These are phyloP conservation scores for Boletus fagicola DNA, from an alignment of 768 basidiomycete genomes.

Conservation along the genomic window DNA sequence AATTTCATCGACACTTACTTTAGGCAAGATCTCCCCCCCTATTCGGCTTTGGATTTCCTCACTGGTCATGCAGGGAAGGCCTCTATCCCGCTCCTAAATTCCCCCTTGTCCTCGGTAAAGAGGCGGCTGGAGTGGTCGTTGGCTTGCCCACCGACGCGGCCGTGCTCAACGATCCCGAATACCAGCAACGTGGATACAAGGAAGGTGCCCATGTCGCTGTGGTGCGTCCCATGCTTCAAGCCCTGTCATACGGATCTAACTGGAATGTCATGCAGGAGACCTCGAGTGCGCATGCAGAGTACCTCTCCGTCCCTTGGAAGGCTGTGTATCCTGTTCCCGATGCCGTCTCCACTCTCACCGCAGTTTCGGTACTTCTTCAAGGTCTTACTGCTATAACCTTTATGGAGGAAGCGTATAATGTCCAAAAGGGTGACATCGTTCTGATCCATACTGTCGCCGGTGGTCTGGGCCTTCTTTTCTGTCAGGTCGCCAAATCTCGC, in stretches of 20 bases:
- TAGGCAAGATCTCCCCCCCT: constrained; percentile 43
- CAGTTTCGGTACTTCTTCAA: constrained; percentile 68
- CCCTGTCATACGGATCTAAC: neutral
- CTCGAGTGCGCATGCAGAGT: constrained; percentile 64
- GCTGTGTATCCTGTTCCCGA: constrained; percentile 64
- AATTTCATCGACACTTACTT: constrained; percentile 90
- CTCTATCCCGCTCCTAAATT: constrained; percentile 57
- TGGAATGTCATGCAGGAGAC: constrained; percentile 36
- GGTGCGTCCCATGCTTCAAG: constrained; percentile 42
- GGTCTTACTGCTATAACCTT: constrained; percentile 77
- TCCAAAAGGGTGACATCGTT: constrained; percentile 75
- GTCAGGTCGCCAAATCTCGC: constrained; percentile 64
- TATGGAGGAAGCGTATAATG: constrained; percentile 80
- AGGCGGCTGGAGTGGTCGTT: constrained; percentile 74
- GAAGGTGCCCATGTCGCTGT: constrained; percentile 73
- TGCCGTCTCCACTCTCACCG: constrained; percentile 54
- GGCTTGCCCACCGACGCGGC: constrained; percentile 65
- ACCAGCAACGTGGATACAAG: constrained; percentile 60
- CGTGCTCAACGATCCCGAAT: constrained; percentile 59
- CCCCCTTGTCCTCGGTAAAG: constrained; percentile 73
- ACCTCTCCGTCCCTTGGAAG: constrained; percentile 64
- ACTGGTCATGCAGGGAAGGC: constrained; percentile 46
- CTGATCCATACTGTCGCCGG: constrained; percentile 92
- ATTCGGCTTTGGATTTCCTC: neutral
- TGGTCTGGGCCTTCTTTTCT: constrained; percentile 70